Percentiles rank a stretch among this genome's conserved stretches.
Conservation (phyloP, 169 alveolate species). For the Plasmodium billcollinsi region DNA sequence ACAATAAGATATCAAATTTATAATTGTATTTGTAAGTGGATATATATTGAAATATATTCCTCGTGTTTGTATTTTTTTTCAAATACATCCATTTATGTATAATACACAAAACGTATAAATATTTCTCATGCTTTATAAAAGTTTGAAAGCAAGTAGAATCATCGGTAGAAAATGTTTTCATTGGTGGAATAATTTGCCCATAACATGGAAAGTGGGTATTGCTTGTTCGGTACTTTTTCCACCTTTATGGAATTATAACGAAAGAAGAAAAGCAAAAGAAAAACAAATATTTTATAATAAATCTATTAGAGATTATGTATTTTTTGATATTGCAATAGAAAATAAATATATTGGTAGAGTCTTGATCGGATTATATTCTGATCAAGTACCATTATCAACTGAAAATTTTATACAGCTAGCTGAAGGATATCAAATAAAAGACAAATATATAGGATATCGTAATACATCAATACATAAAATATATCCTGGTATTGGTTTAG, state of each 20-base stretch:
- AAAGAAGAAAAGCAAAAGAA: slow-evolving; percentile 71
- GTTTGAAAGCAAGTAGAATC: slow-evolving; percentile 36
- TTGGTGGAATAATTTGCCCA: slow-evolving; percentile 58
- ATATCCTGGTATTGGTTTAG: slow-evolving; percentile 81
- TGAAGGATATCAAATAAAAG: slow-evolving; percentile 80
- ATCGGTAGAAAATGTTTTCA: slow-evolving; percentile 52
- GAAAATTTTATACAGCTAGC: slow-evolving; percentile 85
- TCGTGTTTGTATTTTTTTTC: too few relatives aligned
- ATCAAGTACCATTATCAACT: slow-evolving; percentile 83
- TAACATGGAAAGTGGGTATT: slow-evolving; percentile 57
- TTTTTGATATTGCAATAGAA: slow-evolving; percentile 83
- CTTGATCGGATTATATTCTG: slow-evolving; percentile 85
- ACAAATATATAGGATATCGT: slow-evolving; percentile 80
- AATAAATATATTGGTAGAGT: slow-evolving; percentile 83
- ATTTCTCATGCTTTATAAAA: slow-evolving; percentile 54
- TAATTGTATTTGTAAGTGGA: too few relatives aligned
- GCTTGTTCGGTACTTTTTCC: slow-evolving; percentile 49
- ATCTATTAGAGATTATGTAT: slow-evolving; percentile 85
- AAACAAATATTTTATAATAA: slow-evolving; percentile 55
- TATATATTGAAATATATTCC: too few relatives aligned
- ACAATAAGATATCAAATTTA: too few relatives aligned
- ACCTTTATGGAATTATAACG: slow-evolving; percentile 69
- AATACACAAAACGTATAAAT: too few relatives aligned
- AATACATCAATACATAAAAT: slow-evolving; percentile 80
- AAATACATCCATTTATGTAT: too few relatives aligned